A percentile compares a stretch with the other conserved stretches of the same genome.
Evolutionary conservation across 1,139 yeast genomes (phyloP).

Genomic region (Hemisphaericaspora lyxosophila): DNA sequence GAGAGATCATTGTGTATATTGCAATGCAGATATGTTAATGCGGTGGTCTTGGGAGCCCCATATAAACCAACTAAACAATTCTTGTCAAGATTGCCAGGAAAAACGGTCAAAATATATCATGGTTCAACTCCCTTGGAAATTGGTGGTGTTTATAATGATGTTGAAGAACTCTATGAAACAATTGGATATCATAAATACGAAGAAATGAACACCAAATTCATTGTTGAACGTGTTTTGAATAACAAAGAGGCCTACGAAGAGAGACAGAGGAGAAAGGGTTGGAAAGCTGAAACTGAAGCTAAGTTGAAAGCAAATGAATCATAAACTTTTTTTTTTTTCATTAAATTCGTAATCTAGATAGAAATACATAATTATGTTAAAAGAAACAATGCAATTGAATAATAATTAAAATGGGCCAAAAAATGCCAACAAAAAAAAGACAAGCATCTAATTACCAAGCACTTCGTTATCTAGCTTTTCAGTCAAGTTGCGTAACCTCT

Average conservation of each 20-base stretch:
- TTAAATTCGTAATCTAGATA: conserved; percentile 2
- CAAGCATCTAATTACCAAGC: conserved; percentile 6
- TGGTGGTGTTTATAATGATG: conserved; percentile 41
- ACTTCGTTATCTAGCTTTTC: conserved; percentile 24
- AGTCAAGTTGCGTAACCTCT: conserved; percentile 24
- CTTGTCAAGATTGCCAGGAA: conserved; percentile 36
- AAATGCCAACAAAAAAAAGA: not conserved
- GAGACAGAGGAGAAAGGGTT: conserved; percentile 75
- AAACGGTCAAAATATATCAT: conserved; percentile 53
- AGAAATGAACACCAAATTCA: conserved; percentile 60
- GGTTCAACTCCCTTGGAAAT: conserved; percentile 54
- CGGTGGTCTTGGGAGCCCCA: conserved; percentile 70
- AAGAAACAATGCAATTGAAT: not conserved
- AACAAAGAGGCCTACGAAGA: conserved; percentile 72
- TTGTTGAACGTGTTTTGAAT: conserved; percentile 65
- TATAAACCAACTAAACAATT: conserved; percentile 45
- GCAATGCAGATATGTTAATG: conserved; percentile 85
- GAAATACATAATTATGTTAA: not conserved
- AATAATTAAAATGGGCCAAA: not conserved
- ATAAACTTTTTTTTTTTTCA: not conserved
- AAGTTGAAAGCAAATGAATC: conserved; percentile 24
- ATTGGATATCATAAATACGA: conserved; percentile 59
- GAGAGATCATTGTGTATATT: conserved; percentile 86
- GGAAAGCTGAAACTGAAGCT: conserved; percentile 54
- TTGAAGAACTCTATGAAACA: conserved; percentile 41